These are phyloP conservation scores for Metahyphopichia silvanorum DNA, from an alignment of 805 yeast genomes.

Conservation along the genomic window DNA sequence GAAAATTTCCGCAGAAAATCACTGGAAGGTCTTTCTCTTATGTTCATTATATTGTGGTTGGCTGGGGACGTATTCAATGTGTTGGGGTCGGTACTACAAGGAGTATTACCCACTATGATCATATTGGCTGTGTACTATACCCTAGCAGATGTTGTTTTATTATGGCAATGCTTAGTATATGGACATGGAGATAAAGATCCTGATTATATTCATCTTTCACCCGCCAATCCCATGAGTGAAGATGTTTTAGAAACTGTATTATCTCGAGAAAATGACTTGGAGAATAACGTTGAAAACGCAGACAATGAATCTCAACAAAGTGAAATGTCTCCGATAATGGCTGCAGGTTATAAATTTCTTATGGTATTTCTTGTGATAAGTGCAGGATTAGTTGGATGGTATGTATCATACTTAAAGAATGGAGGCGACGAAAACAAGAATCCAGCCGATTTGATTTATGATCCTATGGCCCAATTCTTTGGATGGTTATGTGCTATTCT, in stretches of 20 bases:
- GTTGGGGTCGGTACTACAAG: conserved; percentile 85
- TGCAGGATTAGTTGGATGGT: conserved; percentile 89
- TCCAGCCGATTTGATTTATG: conserved; percentile 53
- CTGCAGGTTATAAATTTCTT: conserved; percentile 30
- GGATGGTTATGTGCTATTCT: conserved; percentile 78
- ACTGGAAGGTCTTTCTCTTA: conserved; percentile 84
- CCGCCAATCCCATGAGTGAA: conserved; percentile 81
- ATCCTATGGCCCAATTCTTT: conserved; percentile 78
- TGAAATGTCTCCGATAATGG: conserved; percentile 15
- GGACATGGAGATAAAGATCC: conserved; percentile 56
- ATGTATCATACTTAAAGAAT: conserved; percentile 53
- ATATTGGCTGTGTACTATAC: conserved; percentile 91
- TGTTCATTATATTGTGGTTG: conserved; percentile 87
- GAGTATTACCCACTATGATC: conserved; percentile 91
- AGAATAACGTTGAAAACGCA: conserved; percentile 21
- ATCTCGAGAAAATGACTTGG: conserved; percentile 34
- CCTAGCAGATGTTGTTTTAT: conserved; percentile 78
- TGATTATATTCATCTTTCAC: conserved; percentile 78
- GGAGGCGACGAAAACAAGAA: conserved; percentile 26
- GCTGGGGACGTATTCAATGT: conserved; percentile 93
- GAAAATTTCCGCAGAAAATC: conserved; percentile 84
- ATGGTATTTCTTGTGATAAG: conserved; percentile 66
- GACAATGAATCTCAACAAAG: conserved; percentile 6
- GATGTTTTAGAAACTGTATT: conserved; percentile 62
- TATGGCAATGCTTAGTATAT: conserved; percentile 80